Percentiles rank a stretch among this genome's conserved stretches.
phyloP scores from a whole-genome alignment of 1,284 basidiomycete species.

The Naganishia sp. region DNA sequence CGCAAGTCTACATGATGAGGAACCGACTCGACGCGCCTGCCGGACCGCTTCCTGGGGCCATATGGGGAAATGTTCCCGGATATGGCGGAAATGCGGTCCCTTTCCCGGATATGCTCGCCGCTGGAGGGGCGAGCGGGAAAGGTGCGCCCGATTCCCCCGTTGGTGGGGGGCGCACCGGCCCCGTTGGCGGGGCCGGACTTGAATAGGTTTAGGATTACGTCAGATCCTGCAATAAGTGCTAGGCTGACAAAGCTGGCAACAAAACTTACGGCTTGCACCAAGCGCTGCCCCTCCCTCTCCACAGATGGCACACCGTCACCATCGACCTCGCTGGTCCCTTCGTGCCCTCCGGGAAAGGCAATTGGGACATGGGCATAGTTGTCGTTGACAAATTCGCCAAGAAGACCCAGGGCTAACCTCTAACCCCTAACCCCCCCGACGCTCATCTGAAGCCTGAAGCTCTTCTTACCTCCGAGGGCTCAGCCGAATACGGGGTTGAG shows the following conservation, averaged over 20 bases:
- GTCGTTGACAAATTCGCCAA: constrained; percentile 52
- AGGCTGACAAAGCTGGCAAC: constrained; percentile 29
- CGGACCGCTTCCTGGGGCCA: too few species aligned
- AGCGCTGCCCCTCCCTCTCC: constrained; percentile 44
- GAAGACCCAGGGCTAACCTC: constrained; percentile 53
- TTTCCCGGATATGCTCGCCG: too few species aligned
- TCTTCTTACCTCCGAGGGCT: not conserved
- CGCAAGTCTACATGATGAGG: too few species aligned
- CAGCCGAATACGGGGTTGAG: not conserved
- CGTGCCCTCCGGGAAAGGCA: constrained; percentile 44
- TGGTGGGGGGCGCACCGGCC: too few species aligned
- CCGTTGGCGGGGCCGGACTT: too few species aligned
- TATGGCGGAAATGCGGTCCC: too few species aligned
- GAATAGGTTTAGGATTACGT: constrained; percentile 9
- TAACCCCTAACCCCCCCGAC: constrained; percentile 47
- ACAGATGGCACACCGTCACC: constrained; percentile 54
- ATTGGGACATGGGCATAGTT: constrained; percentile 53
- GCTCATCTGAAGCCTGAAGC: constrained; percentile 32
- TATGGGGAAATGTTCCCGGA: too few species aligned
- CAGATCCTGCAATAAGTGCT: constrained; percentile 13
- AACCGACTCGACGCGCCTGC: too few species aligned
- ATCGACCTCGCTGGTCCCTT: constrained; percentile 58
- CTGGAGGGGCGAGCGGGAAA: too few species aligned
- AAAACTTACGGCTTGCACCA: constrained; percentile 49
- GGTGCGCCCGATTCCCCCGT: too few species aligned